Evolutionary conservation across 225 moss, liverwort and hornwort species (phyloP).

Genomic region (Anthoceros angustus): DNA sequence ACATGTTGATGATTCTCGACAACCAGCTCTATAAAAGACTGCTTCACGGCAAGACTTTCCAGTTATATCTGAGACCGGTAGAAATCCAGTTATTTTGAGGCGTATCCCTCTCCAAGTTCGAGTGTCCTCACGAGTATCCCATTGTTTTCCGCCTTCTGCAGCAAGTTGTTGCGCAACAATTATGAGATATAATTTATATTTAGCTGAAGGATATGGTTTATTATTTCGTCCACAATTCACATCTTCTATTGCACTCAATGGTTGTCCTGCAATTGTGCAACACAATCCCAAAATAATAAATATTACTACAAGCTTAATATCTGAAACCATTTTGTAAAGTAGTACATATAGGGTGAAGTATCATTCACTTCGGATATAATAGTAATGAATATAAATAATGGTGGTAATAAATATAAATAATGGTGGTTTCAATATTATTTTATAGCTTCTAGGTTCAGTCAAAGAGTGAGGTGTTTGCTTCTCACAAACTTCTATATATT

Average conservation of each 20-base stretch:
- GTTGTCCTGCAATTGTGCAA: background rate
- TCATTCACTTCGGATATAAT: too few relatives aligned
- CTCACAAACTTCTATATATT: too few relatives aligned
- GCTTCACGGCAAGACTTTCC: background rate
- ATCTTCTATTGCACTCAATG: background rate
- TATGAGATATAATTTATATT: background rate
- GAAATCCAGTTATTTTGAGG: background rate
- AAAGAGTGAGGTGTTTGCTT: too few relatives aligned
- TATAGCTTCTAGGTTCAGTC: too few relatives aligned
- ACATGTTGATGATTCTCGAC: background rate
- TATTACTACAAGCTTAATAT: background rate
- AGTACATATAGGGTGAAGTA: too few relatives aligned
- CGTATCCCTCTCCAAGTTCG: background rate
- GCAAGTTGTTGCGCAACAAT: background rate
- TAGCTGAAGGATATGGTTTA: background rate
- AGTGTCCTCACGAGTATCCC: background rate
- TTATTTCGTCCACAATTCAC: background rate
- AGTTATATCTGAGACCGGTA: background rate
- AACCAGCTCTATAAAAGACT: background rate
- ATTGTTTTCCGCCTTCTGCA: background rate
- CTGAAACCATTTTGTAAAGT: too few relatives aligned
- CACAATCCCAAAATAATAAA: background rate
- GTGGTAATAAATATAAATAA: too few relatives aligned
- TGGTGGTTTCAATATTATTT: too few relatives aligned
- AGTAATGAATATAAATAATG: too few relatives aligned